These are phyloP conservation scores for Metschnikowia picachoensis DNA, from an alignment of 805 yeast genomes.

Conservation along the genomic window DNA sequence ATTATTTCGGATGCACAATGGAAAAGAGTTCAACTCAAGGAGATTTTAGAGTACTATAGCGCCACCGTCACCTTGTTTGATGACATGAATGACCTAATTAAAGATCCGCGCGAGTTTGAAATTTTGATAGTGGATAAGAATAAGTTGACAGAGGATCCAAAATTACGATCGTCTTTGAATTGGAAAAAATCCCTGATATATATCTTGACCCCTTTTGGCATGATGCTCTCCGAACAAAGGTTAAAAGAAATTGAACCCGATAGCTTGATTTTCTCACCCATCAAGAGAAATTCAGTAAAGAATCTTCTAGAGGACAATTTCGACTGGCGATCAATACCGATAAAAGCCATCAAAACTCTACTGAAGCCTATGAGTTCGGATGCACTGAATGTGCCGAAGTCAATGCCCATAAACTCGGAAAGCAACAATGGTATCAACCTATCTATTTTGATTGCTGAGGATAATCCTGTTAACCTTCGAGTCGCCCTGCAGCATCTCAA, in stretches of 20 bases:
- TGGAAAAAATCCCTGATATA: constrained; percentile 17
- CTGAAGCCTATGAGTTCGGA: background rate
- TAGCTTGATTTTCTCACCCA: constrained; percentile 27
- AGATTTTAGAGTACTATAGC: constrained; percentile 33
- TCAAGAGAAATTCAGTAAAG: constrained; percentile 24
- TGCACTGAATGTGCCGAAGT: background rate
- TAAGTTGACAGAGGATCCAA: constrained; percentile 8
- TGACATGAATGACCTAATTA: constrained; percentile 13
- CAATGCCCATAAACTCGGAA: background rate
- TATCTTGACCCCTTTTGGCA: constrained; percentile 30
- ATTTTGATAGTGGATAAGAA: constrained; percentile 22
- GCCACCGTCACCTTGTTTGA: constrained; percentile 26
- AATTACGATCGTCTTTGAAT: constrained; percentile 1
- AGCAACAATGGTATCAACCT: constrained; percentile 30
- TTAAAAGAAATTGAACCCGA: constrained; percentile 19
- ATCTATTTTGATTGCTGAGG: constrained; percentile 51
- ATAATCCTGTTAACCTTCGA: constrained; percentile 46
- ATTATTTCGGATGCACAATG: constrained; percentile 32
- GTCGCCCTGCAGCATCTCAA: constrained; percentile 49
- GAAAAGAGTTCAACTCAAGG: constrained; percentile 29
- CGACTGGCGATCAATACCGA: constrained; percentile 3
- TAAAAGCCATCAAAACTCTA: constrained; percentile 3
- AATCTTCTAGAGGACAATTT: constrained; percentile 7
- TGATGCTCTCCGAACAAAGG: constrained; percentile 20
- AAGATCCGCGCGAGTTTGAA: constrained; percentile 11